Conservation (phyloP, 2,329 filamentous ascomycete genomes). For the Botrytis tulipae region DNA sequence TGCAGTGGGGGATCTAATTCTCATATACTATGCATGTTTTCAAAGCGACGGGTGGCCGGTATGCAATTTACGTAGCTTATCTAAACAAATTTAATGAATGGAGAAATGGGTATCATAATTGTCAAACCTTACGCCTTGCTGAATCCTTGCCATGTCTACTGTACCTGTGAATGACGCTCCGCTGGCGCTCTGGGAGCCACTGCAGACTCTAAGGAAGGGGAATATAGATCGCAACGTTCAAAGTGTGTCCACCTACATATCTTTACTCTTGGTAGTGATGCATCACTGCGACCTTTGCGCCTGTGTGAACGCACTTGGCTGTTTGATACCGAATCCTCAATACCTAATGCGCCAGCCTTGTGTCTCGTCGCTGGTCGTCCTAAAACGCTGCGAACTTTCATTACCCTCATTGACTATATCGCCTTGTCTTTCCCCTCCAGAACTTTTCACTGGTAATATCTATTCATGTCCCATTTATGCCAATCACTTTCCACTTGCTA, state of each 20-base stretch:
- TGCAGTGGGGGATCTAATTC: not conserved
- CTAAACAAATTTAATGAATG: conserved; percentile 7
- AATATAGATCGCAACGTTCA: not conserved
- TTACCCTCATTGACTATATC: not conserved
- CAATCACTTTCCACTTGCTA: not conserved
- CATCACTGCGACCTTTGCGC: not conserved
- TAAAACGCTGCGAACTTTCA: not conserved
- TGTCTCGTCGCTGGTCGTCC: not conserved
- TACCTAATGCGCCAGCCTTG: not conserved
- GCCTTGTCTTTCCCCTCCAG: not conserved
- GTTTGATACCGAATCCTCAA: not conserved
- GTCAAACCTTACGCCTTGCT: conserved; percentile 21
- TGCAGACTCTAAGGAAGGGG: not conserved
- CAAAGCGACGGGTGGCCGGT: not conserved
- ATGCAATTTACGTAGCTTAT: conserved; percentile 8
- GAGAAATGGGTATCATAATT: conserved; percentile 31
- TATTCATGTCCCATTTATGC: not conserved
- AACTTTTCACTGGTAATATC: not conserved
- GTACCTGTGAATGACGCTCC: not conserved
- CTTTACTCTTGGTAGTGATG: not conserved
- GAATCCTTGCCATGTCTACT: not conserved
- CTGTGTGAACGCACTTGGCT: not conserved
- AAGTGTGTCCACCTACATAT: not conserved
- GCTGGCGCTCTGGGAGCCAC: not conserved
- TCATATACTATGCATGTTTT: not conserved